Percentiles rank a stretch among this genome's conserved stretches.
Conservation (phyloP, 352 stramenopile species). For the Pythium vanterpoolii region DNA sequence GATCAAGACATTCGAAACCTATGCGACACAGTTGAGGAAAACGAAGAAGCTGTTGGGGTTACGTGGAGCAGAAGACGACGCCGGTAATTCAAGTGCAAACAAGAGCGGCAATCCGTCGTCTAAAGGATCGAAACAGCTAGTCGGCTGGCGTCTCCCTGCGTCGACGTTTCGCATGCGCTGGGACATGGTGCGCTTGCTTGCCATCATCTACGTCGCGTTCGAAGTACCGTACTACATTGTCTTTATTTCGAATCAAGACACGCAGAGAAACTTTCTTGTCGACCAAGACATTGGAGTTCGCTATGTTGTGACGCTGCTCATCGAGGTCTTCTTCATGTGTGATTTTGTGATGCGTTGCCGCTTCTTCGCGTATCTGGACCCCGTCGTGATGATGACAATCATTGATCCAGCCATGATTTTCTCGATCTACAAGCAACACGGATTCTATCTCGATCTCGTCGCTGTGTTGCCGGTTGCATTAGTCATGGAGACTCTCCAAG, state of each 20-base stretch:
- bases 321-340: conserved; percentile 51
- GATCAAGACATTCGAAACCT: conserved; percentile 43
- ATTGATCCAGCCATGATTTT: conserved; percentile 59
- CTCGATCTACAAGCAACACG: conserved; percentile 45
- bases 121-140: background rate
- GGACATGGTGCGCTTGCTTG: conserved; percentile 41
- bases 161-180: conserved; percentile 54
- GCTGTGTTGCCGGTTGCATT: conserved; percentile 44
- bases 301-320: conserved; percentile 32
- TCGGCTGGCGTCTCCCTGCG: conserved; percentile 39
- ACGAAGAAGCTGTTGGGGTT: conserved; percentile 72
- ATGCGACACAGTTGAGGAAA: conserved; percentile 63
- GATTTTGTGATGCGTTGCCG: conserved; percentile 49
- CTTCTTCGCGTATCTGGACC: conserved; percentile 56
- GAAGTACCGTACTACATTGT: conserved; percentile 71
- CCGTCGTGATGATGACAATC: conserved; percentile 53
- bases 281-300: conserved; percentile 27
- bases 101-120: background rate
- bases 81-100: background rate
- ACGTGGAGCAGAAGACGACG: conserved; percentile 25
- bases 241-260: conserved; percentile 54
- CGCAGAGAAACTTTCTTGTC: conserved; percentile 42
- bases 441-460: conserved; percentile 53
- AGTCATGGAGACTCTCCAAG: conserved; percentile 39
- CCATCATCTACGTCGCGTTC: conserved; percentile 51